These are phyloP conservation scores for Fusarium beomiforme DNA, from an alignment of 2,329 filamentous ascomycete genomes.

Conservation along the genomic window DNA sequence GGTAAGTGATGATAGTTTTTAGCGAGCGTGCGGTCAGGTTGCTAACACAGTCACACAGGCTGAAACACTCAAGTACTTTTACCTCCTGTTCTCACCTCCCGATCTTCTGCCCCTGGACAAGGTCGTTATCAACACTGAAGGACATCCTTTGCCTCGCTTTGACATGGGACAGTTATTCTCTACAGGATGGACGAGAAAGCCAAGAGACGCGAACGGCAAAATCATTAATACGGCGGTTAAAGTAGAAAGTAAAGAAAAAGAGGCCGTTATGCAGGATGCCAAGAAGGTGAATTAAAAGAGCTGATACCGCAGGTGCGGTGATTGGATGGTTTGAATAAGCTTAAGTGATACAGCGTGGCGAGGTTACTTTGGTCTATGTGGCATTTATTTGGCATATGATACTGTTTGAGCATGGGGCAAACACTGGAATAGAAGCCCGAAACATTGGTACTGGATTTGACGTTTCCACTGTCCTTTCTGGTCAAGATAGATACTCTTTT, in stretches of 20 bases:
- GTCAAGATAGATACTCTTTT: background rate
- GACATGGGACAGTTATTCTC: constrained; percentile 80
- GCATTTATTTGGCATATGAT: constrained; percentile 8
- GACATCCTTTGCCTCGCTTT: constrained; percentile 89
- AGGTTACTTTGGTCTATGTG: constrained; percentile 13
- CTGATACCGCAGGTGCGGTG: background rate
- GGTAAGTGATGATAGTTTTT: constrained; percentile 59
- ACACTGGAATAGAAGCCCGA: background rate
- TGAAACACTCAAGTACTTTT: constrained; percentile 98
- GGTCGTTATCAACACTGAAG: constrained; percentile 95
- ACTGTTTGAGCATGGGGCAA: background rate
- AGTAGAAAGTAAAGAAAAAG: constrained; percentile 15
- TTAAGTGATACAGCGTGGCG: constrained; percentile 6
- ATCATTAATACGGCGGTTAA: constrained; percentile 43
- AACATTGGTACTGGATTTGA: background rate
- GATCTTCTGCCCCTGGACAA: constrained; percentile 86
- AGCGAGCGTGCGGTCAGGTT: background rate
- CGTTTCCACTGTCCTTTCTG: background rate
- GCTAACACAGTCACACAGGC: constrained; percentile 63
- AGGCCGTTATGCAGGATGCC: constrained; percentile 18
- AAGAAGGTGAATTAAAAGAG: constrained; percentile 12
- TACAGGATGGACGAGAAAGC: constrained; percentile 83
- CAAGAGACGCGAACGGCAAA: constrained; percentile 60
- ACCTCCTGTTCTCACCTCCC: constrained; percentile 87
- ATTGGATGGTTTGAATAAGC: constrained; percentile 5